phyloP scores from a whole-genome alignment of 331 rosid genomes.

The Pyrus hybrid region DNA sequence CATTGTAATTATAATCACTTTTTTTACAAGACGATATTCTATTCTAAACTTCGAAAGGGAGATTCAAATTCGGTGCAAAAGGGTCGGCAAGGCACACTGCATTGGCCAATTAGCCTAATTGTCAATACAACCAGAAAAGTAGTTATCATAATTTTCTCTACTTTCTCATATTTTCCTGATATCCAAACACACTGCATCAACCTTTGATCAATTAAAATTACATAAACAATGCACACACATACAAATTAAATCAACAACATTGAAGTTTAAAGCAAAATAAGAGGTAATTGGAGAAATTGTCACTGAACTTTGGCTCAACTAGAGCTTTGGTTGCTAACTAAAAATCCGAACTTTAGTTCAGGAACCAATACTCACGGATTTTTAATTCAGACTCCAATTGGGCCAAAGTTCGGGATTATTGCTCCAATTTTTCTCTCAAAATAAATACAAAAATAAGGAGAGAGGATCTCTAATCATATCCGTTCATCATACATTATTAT shows the following conservation, averaged over 20 bases:
- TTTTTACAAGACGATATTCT: background rate
- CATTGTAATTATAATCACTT: background rate
- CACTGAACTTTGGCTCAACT: too few relatives aligned
- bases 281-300: too few relatives aligned
- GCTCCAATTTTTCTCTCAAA: too few relatives aligned
- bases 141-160: too few relatives aligned
- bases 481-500: too few relatives aligned
- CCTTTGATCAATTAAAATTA: background rate
- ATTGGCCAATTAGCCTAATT: too few relatives aligned
- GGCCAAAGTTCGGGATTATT: too few relatives aligned
- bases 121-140: background rate
- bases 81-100: background rate
- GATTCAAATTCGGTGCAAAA: background rate
- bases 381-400: too few relatives aligned
- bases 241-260: background rate
- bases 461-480: too few relatives aligned
- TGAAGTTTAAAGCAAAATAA: background rate
- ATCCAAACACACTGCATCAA: background rate
- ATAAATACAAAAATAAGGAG: background rate
- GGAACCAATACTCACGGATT: too few relatives aligned
- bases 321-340: too few relatives aligned
- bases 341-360: too few relatives aligned
- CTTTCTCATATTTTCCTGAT: background rate
- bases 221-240: background rate
- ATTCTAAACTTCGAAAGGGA: background rate